Conservation (phyloP, 1,284 basidiomycete genomes). For the Tilletia setariae region DNA sequence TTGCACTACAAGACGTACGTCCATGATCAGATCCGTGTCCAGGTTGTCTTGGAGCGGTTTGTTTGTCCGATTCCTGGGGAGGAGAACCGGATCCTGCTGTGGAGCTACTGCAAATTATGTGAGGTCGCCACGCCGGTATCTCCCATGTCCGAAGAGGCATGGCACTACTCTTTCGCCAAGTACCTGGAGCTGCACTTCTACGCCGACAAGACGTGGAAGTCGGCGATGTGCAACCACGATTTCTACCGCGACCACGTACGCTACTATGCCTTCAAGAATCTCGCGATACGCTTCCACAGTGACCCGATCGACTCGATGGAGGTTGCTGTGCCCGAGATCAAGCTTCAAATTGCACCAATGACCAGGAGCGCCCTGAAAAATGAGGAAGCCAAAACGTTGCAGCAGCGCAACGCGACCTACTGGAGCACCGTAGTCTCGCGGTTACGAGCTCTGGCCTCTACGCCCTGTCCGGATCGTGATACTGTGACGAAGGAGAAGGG, state of each 20-base stretch:
- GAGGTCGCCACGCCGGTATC: conserved; percentile 68
- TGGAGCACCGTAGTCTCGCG: conserved; percentile 62
- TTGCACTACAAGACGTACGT: conserved; percentile 84
- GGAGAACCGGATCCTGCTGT: conserved; percentile 77
- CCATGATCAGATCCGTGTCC: conserved; percentile 79
- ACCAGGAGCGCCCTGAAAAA: conserved; percentile 85
- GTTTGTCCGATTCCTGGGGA: conserved; percentile 56
- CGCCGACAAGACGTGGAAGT: conserved; percentile 72
- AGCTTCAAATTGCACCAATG: conserved; percentile 77
- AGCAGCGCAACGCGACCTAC: conserved; percentile 67
- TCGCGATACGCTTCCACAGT: conserved; percentile 82
- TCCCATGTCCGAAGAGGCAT: conserved; percentile 85
- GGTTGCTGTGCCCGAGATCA: conserved; percentile 81
- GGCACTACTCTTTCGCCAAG: conserved; percentile 87
- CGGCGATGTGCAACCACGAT: conserved; percentile 82
- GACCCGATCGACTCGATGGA: conserved; percentile 80
- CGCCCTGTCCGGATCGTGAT: conserved; percentile 12
- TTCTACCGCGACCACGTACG: conserved; percentile 89
- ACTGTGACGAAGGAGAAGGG: conserved; percentile 33
- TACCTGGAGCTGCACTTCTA: conserved; percentile 90
- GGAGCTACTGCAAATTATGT: conserved; percentile 77
- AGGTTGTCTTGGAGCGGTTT: conserved; percentile 62
- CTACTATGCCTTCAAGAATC: conserved; percentile 72
- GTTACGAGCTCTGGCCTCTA: conserved; percentile 58
- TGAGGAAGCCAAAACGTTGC: conserved; percentile 74